These are phyloP conservation scores for Tulasnella sp. DNA, from an alignment of 768 basidiomycete species.

Conservation along the genomic window DNA sequence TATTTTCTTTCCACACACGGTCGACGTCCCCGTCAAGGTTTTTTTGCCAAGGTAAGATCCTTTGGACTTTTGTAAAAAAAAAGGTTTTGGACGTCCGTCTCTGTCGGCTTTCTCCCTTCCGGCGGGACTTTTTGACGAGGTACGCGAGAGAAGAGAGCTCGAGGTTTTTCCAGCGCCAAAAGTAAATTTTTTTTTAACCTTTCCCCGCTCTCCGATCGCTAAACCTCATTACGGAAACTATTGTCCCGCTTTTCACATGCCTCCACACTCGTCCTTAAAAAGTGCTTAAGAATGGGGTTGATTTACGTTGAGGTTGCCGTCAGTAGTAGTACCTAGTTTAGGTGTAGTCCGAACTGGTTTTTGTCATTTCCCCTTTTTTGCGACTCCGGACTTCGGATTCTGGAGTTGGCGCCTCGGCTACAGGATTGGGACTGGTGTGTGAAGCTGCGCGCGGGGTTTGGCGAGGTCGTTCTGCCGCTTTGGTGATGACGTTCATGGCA, in stretches of 20 bases:
- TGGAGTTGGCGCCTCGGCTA: neutral
- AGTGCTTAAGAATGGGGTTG: neutral
- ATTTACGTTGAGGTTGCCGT: neutral
- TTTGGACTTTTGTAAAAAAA: neutral
- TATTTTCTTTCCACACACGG: neutral
- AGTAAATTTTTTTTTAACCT: neutral
- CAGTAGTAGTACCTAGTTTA: neutral
- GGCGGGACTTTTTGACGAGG: neutral
- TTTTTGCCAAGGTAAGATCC: neutral
- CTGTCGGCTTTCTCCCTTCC: neutral
- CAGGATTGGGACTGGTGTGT: neutral
- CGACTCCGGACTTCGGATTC: neutral
- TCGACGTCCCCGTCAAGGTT: neutral
- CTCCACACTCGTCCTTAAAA: neutral
- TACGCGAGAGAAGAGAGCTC: neutral
- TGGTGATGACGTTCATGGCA: neutral
- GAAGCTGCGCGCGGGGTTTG: neutral
- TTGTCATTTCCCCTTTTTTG: neutral
- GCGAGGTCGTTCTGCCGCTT: neutral
- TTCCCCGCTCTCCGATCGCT: neutral
- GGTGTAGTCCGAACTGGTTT: neutral
- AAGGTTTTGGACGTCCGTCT: neutral
- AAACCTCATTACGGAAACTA: neutral
- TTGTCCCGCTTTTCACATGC: neutral
- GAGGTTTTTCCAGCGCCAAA: neutral